Percentiles rank a stretch among this genome's conserved stretches.
phyloP scores from a whole-genome alignment of 805 yeast species.

The Cyberlindnera subsufficiens region DNA sequence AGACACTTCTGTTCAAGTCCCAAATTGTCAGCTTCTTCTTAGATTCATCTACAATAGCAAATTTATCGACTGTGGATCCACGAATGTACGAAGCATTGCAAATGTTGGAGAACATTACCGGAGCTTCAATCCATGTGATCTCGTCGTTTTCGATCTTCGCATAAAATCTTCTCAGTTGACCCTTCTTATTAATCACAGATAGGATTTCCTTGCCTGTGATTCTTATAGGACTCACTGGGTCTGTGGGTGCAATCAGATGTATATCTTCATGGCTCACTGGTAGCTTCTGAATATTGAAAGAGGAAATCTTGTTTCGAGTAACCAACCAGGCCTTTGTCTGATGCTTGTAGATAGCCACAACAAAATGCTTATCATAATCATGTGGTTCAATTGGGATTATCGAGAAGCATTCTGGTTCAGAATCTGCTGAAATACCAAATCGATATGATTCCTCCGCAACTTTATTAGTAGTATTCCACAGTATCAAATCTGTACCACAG shows the following conservation, averaged over 20 bases:
- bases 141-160: conserved; percentile 26
- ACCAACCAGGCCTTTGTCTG: conserved; percentile 37
- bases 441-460: conserved; percentile 18
- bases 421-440: conserved; percentile 11
- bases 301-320: conserved; percentile 19
- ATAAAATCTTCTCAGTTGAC: conserved; percentile 43
- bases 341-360: conserved; percentile 45
- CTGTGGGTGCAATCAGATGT: conserved; percentile 49
- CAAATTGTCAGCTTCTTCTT: conserved; percentile 60
- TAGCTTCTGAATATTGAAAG: conserved; percentile 31
- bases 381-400: conserved; percentile 30
- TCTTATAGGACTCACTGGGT: conserved; percentile 48
- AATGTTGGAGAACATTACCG: conserved; percentile 51
- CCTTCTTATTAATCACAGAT: conserved; percentile 49
- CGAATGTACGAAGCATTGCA: conserved; percentile 46
- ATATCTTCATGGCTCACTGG: conserved; percentile 33
- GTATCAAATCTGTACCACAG: conserved; percentile 37
- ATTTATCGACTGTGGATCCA: conserved; percentile 70
- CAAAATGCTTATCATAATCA: conserved; percentile 32
- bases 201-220: conserved; percentile 38
- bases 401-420: conserved; percentile 25
- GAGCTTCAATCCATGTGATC: conserved; percentile 50
- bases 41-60: conserved; percentile 63
- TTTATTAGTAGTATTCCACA: conserved; percentile 53
- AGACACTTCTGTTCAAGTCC: conserved; percentile 63